A percentile compares a stretch with the other conserved stretches of the same genome.
Conservation (phyloP, 2,329 filamentous ascomycete genomes). For the Podosphaera fusca region DNA sequence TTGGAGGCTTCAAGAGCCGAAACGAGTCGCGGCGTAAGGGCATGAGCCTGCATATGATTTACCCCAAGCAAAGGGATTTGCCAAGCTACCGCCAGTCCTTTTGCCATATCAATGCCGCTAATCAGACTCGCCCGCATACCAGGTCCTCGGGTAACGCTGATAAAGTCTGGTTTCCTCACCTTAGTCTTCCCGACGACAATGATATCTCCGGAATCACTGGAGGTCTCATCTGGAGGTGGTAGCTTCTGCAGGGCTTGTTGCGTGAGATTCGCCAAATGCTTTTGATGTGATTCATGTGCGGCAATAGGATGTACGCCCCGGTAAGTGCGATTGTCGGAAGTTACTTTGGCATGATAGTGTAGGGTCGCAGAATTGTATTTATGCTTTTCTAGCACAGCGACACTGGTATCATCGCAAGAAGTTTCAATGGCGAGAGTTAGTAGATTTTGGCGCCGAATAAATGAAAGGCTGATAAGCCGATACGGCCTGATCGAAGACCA, state of each 20-base stretch:
- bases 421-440: slow-evolving; percentile 55
- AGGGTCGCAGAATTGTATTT: slow-evolving; percentile 26
- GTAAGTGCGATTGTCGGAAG: slow-evolving; percentile 53
- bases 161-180: slow-evolving; percentile 41
- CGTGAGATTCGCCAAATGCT: slow-evolving; percentile 44
- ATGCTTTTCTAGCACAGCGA: slow-evolving; percentile 49
- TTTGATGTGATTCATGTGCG: slow-evolving; percentile 54
- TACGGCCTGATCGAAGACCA: too few relatives aligned
- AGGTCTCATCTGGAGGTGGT: slow-evolving; percentile 9
- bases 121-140: slow-evolving; percentile 65
- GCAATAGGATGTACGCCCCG: slow-evolving; percentile 59
- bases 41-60: slow-evolving; percentile 95
- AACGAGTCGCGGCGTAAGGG: slow-evolving; percentile 63
- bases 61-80: slow-evolving; percentile 62
- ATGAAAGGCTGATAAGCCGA: too few relatives aligned
- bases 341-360: slow-evolving; percentile 61
- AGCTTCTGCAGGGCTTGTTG: slow-evolving; percentile 35
- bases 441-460: slow-evolving; percentile 16
- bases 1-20: slow-evolving; percentile 26
- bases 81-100: slow-evolving; percentile 71
- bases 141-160: slow-evolving; percentile 76
- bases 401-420: slow-evolving; percentile 82
- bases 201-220: slow-evolving; percentile 8
- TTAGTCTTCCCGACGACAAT: slow-evolving; percentile 16
- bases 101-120: slow-evolving; percentile 61